phyloP scores from a whole-genome alignment of 768 basidiomycete species.

The Lentinula guzmanii region DNA sequence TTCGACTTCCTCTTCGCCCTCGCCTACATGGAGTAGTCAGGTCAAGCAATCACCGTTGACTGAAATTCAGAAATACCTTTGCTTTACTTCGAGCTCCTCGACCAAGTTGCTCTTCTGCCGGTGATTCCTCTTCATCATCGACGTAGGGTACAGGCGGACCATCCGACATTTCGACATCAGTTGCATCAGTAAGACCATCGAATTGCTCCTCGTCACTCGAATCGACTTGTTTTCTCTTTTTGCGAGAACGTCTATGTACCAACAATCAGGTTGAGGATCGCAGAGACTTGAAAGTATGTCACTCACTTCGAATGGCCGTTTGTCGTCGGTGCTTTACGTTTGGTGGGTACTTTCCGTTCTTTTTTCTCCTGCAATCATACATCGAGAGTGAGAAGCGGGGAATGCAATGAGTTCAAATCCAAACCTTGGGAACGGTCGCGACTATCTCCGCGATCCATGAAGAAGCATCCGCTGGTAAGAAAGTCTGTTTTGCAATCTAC shows the following conservation, averaged over 20 bases:
- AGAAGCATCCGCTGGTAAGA: conserved; percentile 56
- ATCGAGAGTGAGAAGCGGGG: not conserved
- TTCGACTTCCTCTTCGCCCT: conserved; percentile 2
- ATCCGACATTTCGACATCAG: conserved; percentile 29
- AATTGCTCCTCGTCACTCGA: conserved; percentile 36
- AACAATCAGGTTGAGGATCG: not conserved
- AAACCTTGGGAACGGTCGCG: conserved; percentile 30
- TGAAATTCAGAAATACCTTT: conserved; percentile 22
- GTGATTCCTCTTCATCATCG: conserved; percentile 19
- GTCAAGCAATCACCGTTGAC: not conserved
- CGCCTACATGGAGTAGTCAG: not conserved
- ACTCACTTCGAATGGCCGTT: conserved; percentile 48
- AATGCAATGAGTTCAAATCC: conserved; percentile 3
- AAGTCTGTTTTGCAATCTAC: conserved; percentile 64
- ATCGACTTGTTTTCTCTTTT: conserved; percentile 26
- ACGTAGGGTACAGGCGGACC: conserved; percentile 1
- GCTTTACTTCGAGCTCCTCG: conserved; percentile 33
- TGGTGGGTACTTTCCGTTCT: conserved; percentile 43
- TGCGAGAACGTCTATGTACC: conserved; percentile 29
- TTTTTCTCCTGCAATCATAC: conserved; percentile 29
- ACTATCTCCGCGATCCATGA: conserved; percentile 51
- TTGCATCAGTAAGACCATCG: conserved; percentile 15
- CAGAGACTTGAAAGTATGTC: not conserved
- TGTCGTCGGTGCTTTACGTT: conserved; percentile 47
- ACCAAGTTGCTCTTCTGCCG: conserved; percentile 28